Percentiles rank a stretch among this genome's conserved stretches.
Evolutionary conservation across 2,329 filamentous ascomycete genomes (phyloP).

Genomic region (Beauveria sp.): DNA sequence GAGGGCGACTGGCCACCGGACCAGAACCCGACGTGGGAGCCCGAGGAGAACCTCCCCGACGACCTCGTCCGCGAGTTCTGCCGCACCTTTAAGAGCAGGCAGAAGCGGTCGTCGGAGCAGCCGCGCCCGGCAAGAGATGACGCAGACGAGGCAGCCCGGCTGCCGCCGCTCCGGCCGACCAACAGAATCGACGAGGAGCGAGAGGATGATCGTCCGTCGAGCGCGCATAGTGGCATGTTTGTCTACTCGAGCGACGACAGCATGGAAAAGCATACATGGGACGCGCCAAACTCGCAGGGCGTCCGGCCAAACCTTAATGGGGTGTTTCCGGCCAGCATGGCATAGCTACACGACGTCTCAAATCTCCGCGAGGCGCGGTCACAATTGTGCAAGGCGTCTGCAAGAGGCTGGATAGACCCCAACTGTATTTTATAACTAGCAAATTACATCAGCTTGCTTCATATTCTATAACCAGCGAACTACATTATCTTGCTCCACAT

Average conservation of each 20-base stretch:
- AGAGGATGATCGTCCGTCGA: not conserved
- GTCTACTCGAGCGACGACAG: conserved; percentile 7
- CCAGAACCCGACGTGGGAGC: conserved; percentile 53
- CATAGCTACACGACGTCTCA: not conserved
- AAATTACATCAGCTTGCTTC: too few species aligned
- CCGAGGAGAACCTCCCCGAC: conserved; percentile 40
- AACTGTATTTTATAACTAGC: too few species aligned
- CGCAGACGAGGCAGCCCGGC: not conserved
- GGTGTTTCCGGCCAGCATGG: not conserved
- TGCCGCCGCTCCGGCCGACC: not conserved
- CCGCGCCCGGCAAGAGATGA: not conserved
- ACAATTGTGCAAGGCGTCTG: too few species aligned
- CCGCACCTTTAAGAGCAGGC: conserved; percentile 15
- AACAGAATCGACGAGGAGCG: not conserved
- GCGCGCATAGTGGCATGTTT: not conserved
- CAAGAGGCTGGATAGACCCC: too few species aligned
- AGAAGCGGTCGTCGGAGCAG: not conserved
- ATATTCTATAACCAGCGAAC: too few species aligned
- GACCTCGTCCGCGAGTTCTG: conserved; percentile 34
- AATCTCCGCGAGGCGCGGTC: too few species aligned
- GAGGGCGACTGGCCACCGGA: conserved; percentile 47
- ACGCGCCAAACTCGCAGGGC: not conserved
- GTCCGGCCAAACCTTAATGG: not conserved
- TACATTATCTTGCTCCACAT: too few species aligned
- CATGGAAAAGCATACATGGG: not conserved